These are phyloP conservation scores for Pittosporum tobira DNA, from an alignment of 129 eudicot genomes.

Conservation along the genomic window DNA sequence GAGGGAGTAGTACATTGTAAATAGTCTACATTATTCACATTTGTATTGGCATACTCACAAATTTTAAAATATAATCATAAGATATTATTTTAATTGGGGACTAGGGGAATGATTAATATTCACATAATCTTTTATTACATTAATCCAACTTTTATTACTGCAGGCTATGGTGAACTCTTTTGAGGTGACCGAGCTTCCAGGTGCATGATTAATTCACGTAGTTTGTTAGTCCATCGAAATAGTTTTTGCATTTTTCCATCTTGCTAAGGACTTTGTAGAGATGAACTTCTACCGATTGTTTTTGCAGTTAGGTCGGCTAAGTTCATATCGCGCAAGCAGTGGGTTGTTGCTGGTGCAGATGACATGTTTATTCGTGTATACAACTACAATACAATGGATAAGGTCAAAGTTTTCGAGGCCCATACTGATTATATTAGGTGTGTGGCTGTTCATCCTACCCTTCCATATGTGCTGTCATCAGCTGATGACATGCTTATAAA, in stretches of 20 bases:
- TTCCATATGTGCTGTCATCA: slow-evolving; percentile 65
- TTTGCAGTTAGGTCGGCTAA: slow-evolving; percentile 70
- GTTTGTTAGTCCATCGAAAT: neutral
- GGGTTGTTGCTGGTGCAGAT: slow-evolving; percentile 88
- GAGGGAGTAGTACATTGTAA: no score
- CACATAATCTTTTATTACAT: no score
- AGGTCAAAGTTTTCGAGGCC: slow-evolving; percentile 66
- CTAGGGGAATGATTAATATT: no score
- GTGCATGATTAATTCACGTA: slow-evolving; percentile 10
- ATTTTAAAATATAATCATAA: no score
- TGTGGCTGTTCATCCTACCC: slow-evolving; percentile 81
- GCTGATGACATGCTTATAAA: slow-evolving; percentile 80
- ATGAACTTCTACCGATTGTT: slow-evolving; percentile 5
- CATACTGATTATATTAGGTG: slow-evolving; percentile 70
- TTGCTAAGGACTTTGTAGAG: neutral
- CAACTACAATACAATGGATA: slow-evolving; percentile 69
- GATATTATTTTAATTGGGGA: no score
- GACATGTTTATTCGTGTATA: slow-evolving; percentile 68
- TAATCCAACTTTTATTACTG: no score
- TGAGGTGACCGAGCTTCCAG: neutral
- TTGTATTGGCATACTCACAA: no score
- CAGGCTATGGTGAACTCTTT: no score
- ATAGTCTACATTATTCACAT: no score
- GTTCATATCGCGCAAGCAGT: slow-evolving; percentile 69
- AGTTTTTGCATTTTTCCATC: neutral